A percentile compares a stretch with the other conserved stretches of the same genome.
Conservation (phyloP, 345 rosid genomes). For the Hypericum perforatum region DNA sequence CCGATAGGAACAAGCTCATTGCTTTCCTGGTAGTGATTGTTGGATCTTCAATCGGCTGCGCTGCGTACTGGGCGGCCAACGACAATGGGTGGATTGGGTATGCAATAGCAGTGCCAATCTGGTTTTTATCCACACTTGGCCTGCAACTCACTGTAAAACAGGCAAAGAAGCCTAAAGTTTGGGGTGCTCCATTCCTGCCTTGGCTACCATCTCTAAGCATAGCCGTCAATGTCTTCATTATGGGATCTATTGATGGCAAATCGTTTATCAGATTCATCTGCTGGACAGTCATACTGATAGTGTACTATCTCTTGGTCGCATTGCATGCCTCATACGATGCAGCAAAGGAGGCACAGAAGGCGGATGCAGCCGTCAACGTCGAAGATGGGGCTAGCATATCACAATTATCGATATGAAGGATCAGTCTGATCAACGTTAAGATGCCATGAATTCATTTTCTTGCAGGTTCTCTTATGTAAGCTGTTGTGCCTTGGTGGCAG, state of each 20-base stretch:
- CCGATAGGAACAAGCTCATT: constrained; percentile 12
- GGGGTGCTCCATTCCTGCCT: constrained; percentile 17
- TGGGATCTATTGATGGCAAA: constrained; percentile 16
- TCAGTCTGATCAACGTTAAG: too few species aligned
- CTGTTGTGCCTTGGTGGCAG: too few species aligned
- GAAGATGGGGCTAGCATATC: too few species aligned
- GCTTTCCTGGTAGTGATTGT: constrained; percentile 10
- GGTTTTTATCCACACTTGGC: constrained; percentile 15
- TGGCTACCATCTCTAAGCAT: constrained; percentile 19
- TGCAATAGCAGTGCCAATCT: constrained; percentile 13
- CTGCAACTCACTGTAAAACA: constrained; percentile 13
- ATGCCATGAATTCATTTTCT: too few species aligned
- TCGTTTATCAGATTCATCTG: constrained; percentile 14
- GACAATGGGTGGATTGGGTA: constrained; percentile 15
- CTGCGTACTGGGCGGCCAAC: constrained; percentile 11
- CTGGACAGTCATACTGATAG: constrained; percentile 8
- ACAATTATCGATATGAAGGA: too few species aligned
- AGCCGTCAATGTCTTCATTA: constrained; percentile 16
- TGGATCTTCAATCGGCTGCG: constrained; percentile 10
- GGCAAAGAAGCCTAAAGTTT: constrained; percentile 15
- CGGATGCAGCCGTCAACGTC: too few species aligned
- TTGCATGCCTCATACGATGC: constrained; percentile 19
- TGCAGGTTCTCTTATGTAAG: too few species aligned
- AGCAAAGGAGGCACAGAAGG: constrained; percentile 7
- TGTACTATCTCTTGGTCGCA: constrained; percentile 12